Base-by-base conservation (phyloP, 352 stramenopile genomes). In the Phytophthora ramorum region DNA sequence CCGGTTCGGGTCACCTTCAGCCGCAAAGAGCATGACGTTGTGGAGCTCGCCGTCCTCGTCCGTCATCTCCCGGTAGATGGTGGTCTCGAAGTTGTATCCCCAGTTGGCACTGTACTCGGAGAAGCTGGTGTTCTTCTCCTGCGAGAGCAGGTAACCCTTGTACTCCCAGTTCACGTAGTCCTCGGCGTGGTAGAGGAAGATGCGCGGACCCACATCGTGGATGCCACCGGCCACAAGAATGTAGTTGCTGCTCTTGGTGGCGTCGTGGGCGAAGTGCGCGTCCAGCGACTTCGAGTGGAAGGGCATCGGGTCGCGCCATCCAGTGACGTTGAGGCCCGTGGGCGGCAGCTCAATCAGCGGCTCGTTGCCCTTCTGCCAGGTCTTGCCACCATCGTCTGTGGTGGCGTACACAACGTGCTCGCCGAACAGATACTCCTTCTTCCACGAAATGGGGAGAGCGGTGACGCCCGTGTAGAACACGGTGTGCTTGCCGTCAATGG, bases 41-140 rank as follows among this genome's bases (percentile, higher is more conserved):
- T 91, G 79, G 2, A 68, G 61, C 34, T 83, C 71, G 30, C 79
- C 79, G 16, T 90, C 81, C 22, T 76, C 79, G 56, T 91, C 81
- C 35, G 41, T 66, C 40, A 91, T 66, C 57, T 89, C 81, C 26
- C 80, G 58, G 63, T 86, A 91, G 63, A 83, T 86, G 35, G 75
- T 85, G 10, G 76, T 91, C 66, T 91, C 81, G 43, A 89, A 91
- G 71, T 89, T 91, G 57, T 46, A 89, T 1, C 81, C 81, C 78
- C 78, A 91, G 66, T 40, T 85, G 4, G 34, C 81, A 34, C 79
- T 89, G 67, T 81, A 89, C 40, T 41, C 28, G 26, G 81, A 90
- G 58, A 89, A 91, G 1, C 51, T 87, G 19, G 79, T 87, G 70
- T 88, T 89, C 60, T 83, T 85, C 34, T 87, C 73, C 64, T 79